Conservation (phyloP, 1,284 basidiomycete species). For the Ceratobasidium theobromae region DNA sequence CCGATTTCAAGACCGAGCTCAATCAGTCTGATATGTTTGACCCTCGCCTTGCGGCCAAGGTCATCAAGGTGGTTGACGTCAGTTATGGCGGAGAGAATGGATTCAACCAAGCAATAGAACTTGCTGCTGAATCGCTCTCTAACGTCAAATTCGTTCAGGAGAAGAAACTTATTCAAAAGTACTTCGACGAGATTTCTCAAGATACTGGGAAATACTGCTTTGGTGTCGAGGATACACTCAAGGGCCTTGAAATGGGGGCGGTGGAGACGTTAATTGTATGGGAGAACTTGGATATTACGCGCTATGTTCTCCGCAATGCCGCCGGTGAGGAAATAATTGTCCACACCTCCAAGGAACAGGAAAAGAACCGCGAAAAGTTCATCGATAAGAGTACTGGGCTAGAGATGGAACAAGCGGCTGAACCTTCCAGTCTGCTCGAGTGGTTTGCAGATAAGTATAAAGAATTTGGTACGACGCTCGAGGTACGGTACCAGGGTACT, state of each 20-base stretch:
- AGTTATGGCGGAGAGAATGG: constrained; percentile 99
- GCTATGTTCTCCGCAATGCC: constrained; percentile 84
- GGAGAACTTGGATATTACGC: constrained; percentile 92
- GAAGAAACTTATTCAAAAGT: constrained; percentile 95
- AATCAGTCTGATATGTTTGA: constrained; percentile 98
- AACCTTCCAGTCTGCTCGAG: constrained; percentile 85
- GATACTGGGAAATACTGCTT: constrained; percentile 99
- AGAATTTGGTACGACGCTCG: constrained; percentile 93
- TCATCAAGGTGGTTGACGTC: constrained; percentile 98
- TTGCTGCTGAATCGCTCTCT: constrained; percentile 91
- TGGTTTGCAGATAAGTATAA: constrained; percentile 99
- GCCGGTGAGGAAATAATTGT: constrained; percentile 85
- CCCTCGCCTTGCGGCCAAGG: constrained; percentile 79
- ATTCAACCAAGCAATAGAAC: constrained; percentile 98
- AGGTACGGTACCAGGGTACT: constrained; percentile 46
- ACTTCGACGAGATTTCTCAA: constrained; percentile 99
- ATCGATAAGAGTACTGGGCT: constrained; percentile 90
- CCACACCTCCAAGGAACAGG: constrained; percentile 77
- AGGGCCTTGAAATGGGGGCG: constrained; percentile 94
- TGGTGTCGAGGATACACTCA: constrained; percentile 95
- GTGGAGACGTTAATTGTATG: constrained; percentile 98
- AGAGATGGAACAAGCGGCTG: constrained; percentile 89
- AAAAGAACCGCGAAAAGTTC: constrained; percentile 92
- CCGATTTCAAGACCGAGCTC: constrained; percentile 99
- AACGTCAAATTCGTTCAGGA: constrained; percentile 99